Conservation (phyloP, 495 filamentous ascomycete genomes). For the Aspergillus affinis region DNA sequence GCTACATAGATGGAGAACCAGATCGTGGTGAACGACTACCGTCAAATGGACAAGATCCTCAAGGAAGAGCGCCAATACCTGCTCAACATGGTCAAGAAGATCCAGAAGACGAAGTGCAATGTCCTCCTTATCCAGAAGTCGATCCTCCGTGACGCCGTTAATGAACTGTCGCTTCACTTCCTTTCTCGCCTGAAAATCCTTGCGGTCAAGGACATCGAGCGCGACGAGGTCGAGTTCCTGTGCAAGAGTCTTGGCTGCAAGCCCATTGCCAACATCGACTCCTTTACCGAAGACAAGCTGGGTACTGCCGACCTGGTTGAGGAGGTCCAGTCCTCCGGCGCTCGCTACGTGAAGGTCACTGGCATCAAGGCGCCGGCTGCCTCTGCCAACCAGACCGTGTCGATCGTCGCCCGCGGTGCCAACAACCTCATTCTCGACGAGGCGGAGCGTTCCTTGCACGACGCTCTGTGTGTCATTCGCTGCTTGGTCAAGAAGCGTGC, state of each 20-base stretch:
- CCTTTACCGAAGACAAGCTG: slow-evolving; percentile 98
- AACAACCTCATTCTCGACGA: slow-evolving; percentile 95
- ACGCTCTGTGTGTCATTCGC: slow-evolving; percentile 95
- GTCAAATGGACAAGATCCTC: slow-evolving; percentile 99
- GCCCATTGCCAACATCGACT: slow-evolving; percentile 97
- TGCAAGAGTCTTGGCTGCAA: slow-evolving; percentile 98
- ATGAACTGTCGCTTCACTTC: slow-evolving; percentile 95
- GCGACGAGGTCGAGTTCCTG: slow-evolving; percentile 98
- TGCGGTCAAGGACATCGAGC: slow-evolving; percentile 94
- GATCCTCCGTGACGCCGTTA: slow-evolving; percentile 95
- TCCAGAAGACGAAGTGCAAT: slow-evolving; percentile 99
- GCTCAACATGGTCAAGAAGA: slow-evolving; percentile 99
- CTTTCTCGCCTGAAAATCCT: slow-evolving; percentile 95
- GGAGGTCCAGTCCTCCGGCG: slow-evolving; percentile 82
- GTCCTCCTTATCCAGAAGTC: slow-evolving; percentile 98
- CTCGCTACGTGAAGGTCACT: slow-evolving; percentile 89
- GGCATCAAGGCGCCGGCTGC: slow-evolving; percentile 67
- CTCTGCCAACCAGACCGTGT: slow-evolving; percentile 76
- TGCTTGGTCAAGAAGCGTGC: slow-evolving; percentile 99
- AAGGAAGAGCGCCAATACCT: slow-evolving; percentile 98
- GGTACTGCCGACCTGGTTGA: slow-evolving; percentile 94
- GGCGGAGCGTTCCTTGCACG: slow-evolving; percentile 92
- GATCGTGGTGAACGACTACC: slow-evolving; percentile 97
- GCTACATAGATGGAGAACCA: slow-evolving; percentile 89
- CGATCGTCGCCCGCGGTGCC: slow-evolving; percentile 89